Evolutionary conservation across 768 basidiomycete genomes (phyloP).

Genomic region (Lentinula detonsa): DNA sequence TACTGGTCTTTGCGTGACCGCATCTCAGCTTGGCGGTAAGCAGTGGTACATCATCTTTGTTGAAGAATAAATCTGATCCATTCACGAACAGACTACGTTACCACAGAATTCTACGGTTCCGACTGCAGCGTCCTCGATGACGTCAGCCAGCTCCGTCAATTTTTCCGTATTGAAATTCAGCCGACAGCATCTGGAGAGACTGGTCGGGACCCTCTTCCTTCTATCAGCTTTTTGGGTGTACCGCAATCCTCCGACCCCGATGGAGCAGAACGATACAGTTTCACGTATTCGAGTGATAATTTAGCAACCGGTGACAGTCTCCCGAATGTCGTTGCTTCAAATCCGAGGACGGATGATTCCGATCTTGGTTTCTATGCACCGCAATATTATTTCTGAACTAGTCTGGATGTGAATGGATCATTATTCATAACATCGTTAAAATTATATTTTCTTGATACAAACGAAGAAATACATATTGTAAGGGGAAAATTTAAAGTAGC

Average conservation of each 20-base stretch:
- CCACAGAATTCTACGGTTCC: background rate
- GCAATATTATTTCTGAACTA: background rate
- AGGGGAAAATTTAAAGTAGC: too few species aligned
- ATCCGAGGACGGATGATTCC: background rate
- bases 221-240: background rate
- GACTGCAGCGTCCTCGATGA: conserved; percentile 1
- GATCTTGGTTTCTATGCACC: conserved; percentile 1
- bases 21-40: conserved; percentile 1
- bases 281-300: background rate
- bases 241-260: background rate
- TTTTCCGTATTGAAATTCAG: background rate
- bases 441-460: background rate
- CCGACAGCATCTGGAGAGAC: background rate
- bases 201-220: background rate
- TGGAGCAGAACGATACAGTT: background rate
- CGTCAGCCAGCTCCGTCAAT: background rate
- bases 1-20: background rate
- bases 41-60: background rate
- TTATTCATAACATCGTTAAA: background rate
- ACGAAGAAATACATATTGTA: too few species aligned
- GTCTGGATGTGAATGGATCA: too few species aligned
- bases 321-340: background rate
- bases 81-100: background rate
- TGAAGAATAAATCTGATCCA: background rate
- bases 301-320: background rate